phyloP scores from a whole-genome alignment of 495 filamentous ascomycete species.

The Massariosphaeria phaeospora region DNA sequence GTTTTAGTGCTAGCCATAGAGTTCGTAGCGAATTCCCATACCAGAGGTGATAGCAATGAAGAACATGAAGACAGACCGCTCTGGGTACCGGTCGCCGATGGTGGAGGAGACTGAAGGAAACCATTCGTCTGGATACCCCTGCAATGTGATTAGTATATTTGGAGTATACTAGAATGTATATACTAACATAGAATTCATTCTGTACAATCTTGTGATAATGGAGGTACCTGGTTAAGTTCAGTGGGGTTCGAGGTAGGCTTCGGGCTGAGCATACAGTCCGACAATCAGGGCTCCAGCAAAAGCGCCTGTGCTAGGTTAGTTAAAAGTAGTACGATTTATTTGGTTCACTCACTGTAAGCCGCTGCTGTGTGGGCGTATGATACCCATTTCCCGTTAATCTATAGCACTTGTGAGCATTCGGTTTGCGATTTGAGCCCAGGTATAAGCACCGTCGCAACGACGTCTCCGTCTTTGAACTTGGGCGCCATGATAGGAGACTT shows the following conservation, averaged over 20 bases:
- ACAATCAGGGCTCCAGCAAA: constrained; percentile 88
- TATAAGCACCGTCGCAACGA: constrained; percentile 63
- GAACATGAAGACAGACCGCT: constrained; percentile 91
- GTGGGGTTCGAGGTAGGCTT: background rate
- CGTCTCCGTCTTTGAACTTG: constrained; percentile 84
- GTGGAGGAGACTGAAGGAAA: constrained; percentile 97
- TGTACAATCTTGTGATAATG: constrained; percentile 97
- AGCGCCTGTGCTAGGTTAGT: constrained; percentile 51
- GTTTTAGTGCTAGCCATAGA: constrained; percentile 1
- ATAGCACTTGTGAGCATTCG: constrained; percentile 14
- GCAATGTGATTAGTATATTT: constrained; percentile 6
- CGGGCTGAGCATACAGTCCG: constrained; percentile 50
- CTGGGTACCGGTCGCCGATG: constrained; percentile 97
- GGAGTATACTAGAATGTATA: background rate
- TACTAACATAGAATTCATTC: constrained; percentile 81
- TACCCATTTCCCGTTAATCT: constrained; percentile 89
- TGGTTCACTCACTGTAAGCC: constrained; percentile 67
- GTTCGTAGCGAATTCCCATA: constrained; percentile 33
- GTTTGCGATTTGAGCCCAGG: constrained; percentile 21
- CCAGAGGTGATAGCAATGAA: constrained; percentile 96
- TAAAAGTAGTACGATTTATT: too few relatives aligned
- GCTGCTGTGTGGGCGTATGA: constrained; percentile 79
- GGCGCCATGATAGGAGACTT: constrained; percentile 56
- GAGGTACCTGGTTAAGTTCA: constrained; percentile 47
- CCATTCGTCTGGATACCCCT: constrained; percentile 96